Evolutionary conservation across 345 rosid species (phyloP).

Genomic region (Eucalyptus globulus): DNA sequence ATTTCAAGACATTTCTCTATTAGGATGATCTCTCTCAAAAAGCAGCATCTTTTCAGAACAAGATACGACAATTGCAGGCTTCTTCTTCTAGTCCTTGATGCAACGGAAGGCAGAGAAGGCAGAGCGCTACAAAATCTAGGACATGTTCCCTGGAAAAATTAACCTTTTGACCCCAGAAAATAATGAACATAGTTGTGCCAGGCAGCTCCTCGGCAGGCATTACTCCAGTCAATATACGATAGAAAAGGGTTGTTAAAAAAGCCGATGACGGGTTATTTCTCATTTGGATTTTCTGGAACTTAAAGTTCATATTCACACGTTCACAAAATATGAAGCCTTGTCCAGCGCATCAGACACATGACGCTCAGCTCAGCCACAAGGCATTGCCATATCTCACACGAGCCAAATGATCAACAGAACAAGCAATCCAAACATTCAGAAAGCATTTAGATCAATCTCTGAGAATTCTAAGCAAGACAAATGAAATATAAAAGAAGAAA

Average conservation of each 20-base stretch:
- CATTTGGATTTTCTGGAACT: background rate
- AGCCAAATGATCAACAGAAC: background rate
- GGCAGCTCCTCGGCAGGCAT: background rate
- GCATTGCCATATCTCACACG: background rate
- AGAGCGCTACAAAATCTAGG: background rate
- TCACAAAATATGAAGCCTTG: background rate
- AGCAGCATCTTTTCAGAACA: background rate
- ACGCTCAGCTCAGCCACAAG: background rate
- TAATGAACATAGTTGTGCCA: background rate
- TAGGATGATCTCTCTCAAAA: background rate
- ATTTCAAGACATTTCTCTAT: background rate
- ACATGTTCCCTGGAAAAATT: background rate
- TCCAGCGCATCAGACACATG: background rate
- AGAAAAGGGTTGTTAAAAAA: background rate
- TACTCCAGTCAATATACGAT: background rate
- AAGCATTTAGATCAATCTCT: background rate
- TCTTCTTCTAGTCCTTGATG: background rate
- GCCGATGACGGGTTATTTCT: background rate
- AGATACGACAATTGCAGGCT: background rate
- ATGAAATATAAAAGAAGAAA: background rate
- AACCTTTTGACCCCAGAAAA: background rate
- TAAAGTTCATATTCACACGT: background rate
- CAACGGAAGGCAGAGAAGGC: background rate
- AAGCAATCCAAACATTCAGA: background rate
- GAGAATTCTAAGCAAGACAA: background rate